Conservation (phyloP, 164 flowering plant species). For the Macadamia integrifolia region DNA sequence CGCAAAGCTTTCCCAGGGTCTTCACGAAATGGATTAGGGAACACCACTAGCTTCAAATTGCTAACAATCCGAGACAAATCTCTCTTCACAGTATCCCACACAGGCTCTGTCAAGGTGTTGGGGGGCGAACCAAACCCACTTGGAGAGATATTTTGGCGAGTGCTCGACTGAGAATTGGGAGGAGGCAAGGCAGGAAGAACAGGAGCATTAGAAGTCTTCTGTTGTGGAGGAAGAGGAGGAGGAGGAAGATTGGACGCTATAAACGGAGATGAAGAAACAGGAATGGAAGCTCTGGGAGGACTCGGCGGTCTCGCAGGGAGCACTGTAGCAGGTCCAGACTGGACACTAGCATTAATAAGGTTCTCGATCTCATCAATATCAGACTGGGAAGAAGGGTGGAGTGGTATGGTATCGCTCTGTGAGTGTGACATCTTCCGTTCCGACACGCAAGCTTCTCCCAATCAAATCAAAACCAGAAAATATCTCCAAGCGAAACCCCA, state of each 20-base stretch:
- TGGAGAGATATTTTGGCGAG: conserved; percentile 20
- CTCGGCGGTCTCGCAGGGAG: conserved; percentile 72
- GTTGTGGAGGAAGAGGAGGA: conserved; percentile 24
- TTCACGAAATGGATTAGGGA: conserved; percentile 87
- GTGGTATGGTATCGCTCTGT: conserved; percentile 67
- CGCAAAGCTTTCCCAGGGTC: conserved; percentile 96
- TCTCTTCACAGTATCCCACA: conserved; percentile 94
- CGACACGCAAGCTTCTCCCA: not conserved
- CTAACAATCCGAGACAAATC: conserved; percentile 89
- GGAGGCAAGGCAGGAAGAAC: conserved; percentile 22
- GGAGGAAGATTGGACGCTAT: conserved; percentile 56
- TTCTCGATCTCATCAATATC: conserved; percentile 98
- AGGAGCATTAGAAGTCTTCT: conserved; percentile 22
- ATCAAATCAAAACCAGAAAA: not conserved
- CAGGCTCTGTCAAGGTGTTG: conserved; percentile 87
- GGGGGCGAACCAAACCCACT: conserved; percentile 70
- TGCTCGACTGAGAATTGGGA: conserved; percentile 4
- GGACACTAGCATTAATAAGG: conserved; percentile 71
- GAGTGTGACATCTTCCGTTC: conserved; percentile 52
- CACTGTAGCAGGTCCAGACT: conserved; percentile 54
- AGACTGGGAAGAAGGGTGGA: conserved; percentile 83
- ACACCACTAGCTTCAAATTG: conserved; percentile 94
- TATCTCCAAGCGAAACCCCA: not conserved
- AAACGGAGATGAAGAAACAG: conserved; percentile 76
- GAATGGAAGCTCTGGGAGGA: conserved; percentile 77